Conservation (phyloP, 345 rosid genomes). For the Durio zibethinus region DNA sequence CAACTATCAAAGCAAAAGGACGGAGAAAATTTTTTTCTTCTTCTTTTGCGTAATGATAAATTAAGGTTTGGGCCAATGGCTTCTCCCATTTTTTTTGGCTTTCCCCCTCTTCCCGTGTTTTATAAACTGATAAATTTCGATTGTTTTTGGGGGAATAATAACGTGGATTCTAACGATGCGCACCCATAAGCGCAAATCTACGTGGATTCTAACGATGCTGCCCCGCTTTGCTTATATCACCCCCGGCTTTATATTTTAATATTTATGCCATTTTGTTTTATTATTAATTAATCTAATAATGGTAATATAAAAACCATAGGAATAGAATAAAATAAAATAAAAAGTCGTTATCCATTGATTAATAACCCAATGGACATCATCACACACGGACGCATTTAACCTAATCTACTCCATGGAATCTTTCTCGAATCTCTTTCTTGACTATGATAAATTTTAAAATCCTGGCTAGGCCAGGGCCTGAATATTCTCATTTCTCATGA, state of each 20-base stretch:
- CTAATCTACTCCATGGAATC: too few relatives aligned
- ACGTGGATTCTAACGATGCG: conserved; percentile 28
- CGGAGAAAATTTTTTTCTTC: neutral
- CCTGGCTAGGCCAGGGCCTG: too few relatives aligned
- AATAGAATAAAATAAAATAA: too few relatives aligned
- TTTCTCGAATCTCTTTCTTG: too few relatives aligned
- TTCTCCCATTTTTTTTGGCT: neutral
- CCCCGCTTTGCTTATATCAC: conserved; percentile 34
- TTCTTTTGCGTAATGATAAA: conserved; percentile 6
- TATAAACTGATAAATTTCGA: neutral
- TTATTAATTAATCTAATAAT: too few relatives aligned
- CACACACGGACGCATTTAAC: too few relatives aligned
- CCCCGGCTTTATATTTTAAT: neutral
- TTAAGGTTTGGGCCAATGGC: conserved; percentile 12
- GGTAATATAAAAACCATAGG: too few relatives aligned
- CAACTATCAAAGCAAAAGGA: conserved; percentile 15
- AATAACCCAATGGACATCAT: too few relatives aligned
- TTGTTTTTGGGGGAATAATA: neutral
- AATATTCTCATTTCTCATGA: too few relatives aligned
- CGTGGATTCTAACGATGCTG: conserved; percentile 49
- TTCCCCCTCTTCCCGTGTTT: neutral
- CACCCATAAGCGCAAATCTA: conserved; percentile 42
- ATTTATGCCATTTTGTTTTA: neutral
- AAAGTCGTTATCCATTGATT: too few relatives aligned
- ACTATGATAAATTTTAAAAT: too few relatives aligned